Evolutionary conservation across 306 rosid genomes (phyloP), one percentile per base, ranked within the genome.

Genomic region (Cicer arietinum): DNA sequence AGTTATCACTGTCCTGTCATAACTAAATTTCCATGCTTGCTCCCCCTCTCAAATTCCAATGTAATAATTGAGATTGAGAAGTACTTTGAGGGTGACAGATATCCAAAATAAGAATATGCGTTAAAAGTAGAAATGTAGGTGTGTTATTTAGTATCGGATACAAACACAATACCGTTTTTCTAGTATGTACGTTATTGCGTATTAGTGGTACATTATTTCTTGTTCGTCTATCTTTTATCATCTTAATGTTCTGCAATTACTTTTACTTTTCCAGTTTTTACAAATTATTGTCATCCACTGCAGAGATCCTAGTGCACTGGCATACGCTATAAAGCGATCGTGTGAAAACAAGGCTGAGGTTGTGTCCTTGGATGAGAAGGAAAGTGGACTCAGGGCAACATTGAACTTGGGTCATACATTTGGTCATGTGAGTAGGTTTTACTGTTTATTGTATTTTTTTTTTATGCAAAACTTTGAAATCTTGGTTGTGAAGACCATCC

Each of bases 401-500:
- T 76, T 92, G 85, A 95, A 95, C 85, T 85, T 95, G 88, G 99
- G 98, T 59, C 99, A 95, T 84, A 95, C 99, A 69, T 95, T 95
- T 77, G 99, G 98, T 59, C 98, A 95, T 77, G 98, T 95, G 78
- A 88, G 98, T 81, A 37, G 12, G 12, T 81, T 50, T 74, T 14
- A 57, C 45, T 81, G 56, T 57, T 79, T 20, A 65, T 74, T 73
- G 20, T 73, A 48, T 61, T 41, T n/a, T 73, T 80, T 35, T 64
- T 14, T 13, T 41, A 52, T 83, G 77, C 41, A 37, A 50, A 72
- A 53, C 66, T 70, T 59, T 59, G 61, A 70, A 37, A 44, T 59
- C 35, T 40, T 71, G 62, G 35, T 40, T 46, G 17, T 40, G 52
- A 56, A 45, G 37, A 51, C 67, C 67, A 58, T 48, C 44, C 25